Conservation (phyloP, 2,329 filamentous ascomycete species). For the Clarireedia homoeocarpa region DNA sequence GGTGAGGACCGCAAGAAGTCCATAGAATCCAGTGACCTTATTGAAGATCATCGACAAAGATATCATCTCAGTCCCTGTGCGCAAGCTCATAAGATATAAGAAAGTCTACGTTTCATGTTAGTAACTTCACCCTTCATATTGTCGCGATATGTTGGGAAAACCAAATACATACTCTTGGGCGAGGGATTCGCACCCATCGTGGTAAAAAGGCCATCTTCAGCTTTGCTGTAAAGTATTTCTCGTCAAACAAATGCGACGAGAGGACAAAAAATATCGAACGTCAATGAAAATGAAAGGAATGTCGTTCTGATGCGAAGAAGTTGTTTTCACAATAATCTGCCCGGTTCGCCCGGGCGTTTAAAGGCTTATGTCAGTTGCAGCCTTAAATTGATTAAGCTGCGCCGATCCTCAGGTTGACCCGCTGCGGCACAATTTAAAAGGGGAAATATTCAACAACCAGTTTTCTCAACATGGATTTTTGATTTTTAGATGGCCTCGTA, state of each 20-base stretch:
- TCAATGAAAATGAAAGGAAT: not conserved
- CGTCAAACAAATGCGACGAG: slow-evolving; percentile 1
- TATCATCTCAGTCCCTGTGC: slow-evolving; percentile 80
- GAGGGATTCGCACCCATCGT: slow-evolving; percentile 26
- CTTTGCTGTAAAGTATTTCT: not conserved
- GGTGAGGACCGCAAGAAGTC: slow-evolving; percentile 79
- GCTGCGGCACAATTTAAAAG: not conserved
- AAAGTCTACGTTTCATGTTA: slow-evolving; percentile 54
- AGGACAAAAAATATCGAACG: not conserved
- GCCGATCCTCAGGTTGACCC: not conserved
- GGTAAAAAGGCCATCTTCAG: slow-evolving; percentile 23
- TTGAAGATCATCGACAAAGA: slow-evolving; percentile 79
- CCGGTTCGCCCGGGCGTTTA: not conserved
- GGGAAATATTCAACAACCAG: not conserved
- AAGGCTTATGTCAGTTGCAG: not conserved
- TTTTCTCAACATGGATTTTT: not conserved
- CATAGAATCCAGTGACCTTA: slow-evolving; percentile 86
- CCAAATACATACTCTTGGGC: slow-evolving; percentile 23
- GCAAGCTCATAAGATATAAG: slow-evolving; percentile 76
- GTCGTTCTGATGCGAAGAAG: not conserved
- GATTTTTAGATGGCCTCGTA: not conserved
- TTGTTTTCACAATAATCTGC: slow-evolving; percentile 3
- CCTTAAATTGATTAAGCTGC: no score
- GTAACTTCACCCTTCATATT: slow-evolving; percentile 1
- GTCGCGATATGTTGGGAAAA: not conserved